phyloP scores from a whole-genome alignment of 73 alveolate species.

The Blepharisma japonicum region DNA sequence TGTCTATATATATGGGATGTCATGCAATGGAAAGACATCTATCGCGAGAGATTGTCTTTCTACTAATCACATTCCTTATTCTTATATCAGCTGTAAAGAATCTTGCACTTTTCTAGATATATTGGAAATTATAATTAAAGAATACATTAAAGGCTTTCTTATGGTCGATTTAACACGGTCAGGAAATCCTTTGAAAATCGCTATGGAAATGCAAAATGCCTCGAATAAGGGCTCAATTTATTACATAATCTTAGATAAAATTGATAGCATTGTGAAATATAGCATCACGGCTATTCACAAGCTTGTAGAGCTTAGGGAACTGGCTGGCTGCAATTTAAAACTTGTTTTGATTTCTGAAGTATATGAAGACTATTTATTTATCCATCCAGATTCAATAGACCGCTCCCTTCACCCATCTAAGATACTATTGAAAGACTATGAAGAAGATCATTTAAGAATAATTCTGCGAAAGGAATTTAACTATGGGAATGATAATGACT shows the following conservation, averaged over 20 bases:
- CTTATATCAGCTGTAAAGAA: background rate
- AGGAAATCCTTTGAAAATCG: background rate
- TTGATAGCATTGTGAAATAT: background rate
- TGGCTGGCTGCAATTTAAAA: background rate
- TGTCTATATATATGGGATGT: background rate
- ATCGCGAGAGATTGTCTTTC: background rate
- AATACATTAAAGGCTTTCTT: background rate
- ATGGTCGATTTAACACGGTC: background rate
- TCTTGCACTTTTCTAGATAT: background rate
- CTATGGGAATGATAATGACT: background rate
- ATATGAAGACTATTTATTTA: conserved; percentile 11
- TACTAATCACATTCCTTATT: background rate
- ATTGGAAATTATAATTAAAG: background rate
- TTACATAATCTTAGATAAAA: conserved; percentile 4
- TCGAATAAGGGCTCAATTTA: background rate
- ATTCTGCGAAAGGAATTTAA: background rate
- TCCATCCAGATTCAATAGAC: conserved; percentile 16
- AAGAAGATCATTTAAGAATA: background rate
- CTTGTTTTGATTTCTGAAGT: background rate
- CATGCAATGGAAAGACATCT: conserved; percentile 5
- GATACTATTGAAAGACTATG: background rate
- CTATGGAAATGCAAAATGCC: background rate
- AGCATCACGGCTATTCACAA: background rate
- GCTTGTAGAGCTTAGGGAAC: background rate
- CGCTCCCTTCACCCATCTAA: background rate